Evolutionary conservation across 495 filamentous ascomycete genomes (phyloP).

Genomic region (Elaphomyces granulatus): DNA sequence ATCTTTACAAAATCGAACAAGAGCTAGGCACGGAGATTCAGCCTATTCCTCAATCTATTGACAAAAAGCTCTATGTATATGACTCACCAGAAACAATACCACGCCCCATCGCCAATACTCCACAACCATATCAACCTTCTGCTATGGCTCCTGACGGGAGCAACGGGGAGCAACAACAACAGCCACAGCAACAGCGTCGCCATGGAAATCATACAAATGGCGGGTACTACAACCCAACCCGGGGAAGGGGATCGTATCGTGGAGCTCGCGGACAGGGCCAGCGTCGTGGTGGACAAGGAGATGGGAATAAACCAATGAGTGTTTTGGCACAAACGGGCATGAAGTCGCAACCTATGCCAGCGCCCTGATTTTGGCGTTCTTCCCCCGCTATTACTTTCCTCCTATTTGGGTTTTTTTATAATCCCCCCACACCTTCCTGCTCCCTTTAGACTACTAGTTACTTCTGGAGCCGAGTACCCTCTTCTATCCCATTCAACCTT

Average conservation of each 20-base stretch:
- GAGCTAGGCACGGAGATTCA: conserved; percentile 96
- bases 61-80: conserved; percentile 97
- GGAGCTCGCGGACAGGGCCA: conserved; percentile 33
- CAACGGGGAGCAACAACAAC: conserved; percentile 19
- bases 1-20: conserved; percentile 96
- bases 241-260: conserved; percentile 29
- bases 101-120: conserved; percentile 46
- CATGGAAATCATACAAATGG: conserved; percentile 24
- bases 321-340: conserved; percentile 16
- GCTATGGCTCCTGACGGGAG: conserved; percentile 11
- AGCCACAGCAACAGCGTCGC: conserved; percentile 20
- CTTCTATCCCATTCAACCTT: conserved; percentile 6
- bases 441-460: no score
- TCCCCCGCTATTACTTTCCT: conserved; percentile 2
- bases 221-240: conserved; percentile 23
- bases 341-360: conserved; percentile 24
- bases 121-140: conserved; percentile 16
- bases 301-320: conserved; percentile 18
- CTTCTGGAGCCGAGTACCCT: neutral
- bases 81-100: conserved; percentile 92
- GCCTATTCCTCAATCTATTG: conserved; percentile 83
- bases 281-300: conserved; percentile 25
- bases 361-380: conserved; percentile 8
- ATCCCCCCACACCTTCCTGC: no score
- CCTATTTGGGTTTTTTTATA: conserved; percentile 3